Evolutionary conservation across 192 early-diverging fungal species (phyloP), one percentile per base, ranked within the genome.

Genomic region (Polychytrium aggregatum): DNA sequence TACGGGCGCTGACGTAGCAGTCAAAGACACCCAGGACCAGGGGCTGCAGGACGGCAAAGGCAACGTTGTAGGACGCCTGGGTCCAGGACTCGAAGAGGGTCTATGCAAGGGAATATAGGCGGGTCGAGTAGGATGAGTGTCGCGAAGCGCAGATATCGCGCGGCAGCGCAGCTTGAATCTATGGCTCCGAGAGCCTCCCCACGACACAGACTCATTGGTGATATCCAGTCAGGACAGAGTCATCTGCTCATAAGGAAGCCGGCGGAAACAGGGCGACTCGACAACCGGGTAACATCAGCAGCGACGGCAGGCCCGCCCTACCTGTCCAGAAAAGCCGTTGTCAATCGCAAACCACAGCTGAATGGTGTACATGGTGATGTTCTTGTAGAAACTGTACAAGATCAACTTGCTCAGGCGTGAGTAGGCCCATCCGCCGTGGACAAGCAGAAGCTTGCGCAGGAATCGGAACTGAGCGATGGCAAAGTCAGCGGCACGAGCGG

Each of bases 361-460:
- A 44, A 93, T 95, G 55, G 91, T 70, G 68, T 97, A 98, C 62
- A 98, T 66, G 17, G 90, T 86, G 44, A 98, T 92, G 67, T 98
- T 98, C 72, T 98, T 98, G 80, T 98, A 98, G 74, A 94, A 98
- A 52, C 83, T 90, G 68, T 84, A 95, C 47, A 97, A 62, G 50
- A 98, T 93, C 71, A 98, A 63, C 71, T 97, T 98, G 55, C 81
- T 83, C 41, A 98, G 68, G 27, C 95, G 72, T 46, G 89, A 83
- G 65, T 98, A 98, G 43, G 88, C 88, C 95, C 95, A 98, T 0
- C 87, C 82, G 24, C 95, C 95, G 62, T 98, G 95, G 4, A 98
- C 89, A n/a, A 98, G 67, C 16, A 98, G 63, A 39, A 98, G 65
- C 67, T 98, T 98, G 53, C 87, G 82, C 53, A 98, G 65, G 62